Percentiles rank a stretch among this genome's conserved stretches.
Evolutionary conservation across 805 yeast genomes (phyloP).

Genomic region (Suhomyces prunicola): DNA sequence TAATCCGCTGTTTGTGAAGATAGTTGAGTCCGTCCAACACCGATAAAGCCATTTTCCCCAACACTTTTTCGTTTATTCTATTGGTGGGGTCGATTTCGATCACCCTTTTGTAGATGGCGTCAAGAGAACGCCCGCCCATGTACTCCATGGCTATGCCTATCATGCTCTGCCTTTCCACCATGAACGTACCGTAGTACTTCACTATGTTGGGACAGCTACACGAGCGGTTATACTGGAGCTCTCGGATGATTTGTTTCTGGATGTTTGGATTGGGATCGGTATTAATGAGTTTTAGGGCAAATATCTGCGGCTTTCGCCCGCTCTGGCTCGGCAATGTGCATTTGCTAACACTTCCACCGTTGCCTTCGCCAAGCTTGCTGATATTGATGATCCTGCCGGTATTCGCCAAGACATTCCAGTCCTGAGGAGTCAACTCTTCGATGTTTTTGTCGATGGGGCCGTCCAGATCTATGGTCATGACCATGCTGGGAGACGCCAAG

Average conservation of each 20-base stretch:
- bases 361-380: conserved; percentile 85
- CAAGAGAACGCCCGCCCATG: conserved; percentile 91
- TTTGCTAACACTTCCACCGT: conserved; percentile 86
- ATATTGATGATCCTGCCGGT: conserved; percentile 63
- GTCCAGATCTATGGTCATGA: background rate
- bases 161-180: conserved; percentile 70
- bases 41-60: conserved; percentile 86
- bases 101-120: conserved; percentile 82
- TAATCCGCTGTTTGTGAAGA: conserved; percentile 80
- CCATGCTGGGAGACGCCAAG: background rate
- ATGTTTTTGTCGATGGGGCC: conserved; percentile 20
- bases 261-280: conserved; percentile 80
- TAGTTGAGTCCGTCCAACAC: conserved; percentile 84
- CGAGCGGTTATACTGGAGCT: conserved; percentile 79
- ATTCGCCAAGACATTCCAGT: conserved; percentile 66
- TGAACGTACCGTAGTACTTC: conserved; percentile 87
- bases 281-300: conserved; percentile 77
- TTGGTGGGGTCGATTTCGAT: conserved; percentile 64
- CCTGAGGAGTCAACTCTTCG: conserved; percentile 62
- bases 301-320: conserved; percentile 50
- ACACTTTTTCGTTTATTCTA: conserved; percentile 85
- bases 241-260: conserved; percentile 87
- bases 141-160: conserved; percentile 96
- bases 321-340: conserved; percentile 50
- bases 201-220: conserved; percentile 86